Percentiles rank a stretch among this genome's conserved stretches.
Conservation (phyloP, 129 eudicot species). For the Flaveria robusta region DNA sequence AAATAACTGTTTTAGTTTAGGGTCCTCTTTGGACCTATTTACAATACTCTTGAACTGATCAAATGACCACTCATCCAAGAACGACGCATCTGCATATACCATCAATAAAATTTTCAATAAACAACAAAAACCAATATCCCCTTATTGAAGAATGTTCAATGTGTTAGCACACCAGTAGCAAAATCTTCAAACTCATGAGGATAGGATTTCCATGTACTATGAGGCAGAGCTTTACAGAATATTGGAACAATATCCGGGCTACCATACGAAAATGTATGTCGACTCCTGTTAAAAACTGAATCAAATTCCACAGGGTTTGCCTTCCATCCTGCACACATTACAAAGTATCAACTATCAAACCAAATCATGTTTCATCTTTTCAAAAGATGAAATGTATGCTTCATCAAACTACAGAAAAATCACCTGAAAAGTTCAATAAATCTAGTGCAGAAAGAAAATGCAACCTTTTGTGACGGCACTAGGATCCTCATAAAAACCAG, state of each 20-base stretch:
- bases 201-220: conserved; percentile 92
- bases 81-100: conserved; percentile 84
- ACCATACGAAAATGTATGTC: conserved; percentile 85
- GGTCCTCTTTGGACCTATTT: conserved; percentile 77
- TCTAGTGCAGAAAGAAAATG: conserved; percentile 22
- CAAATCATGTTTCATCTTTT: background rate
- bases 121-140: conserved; percentile 3
- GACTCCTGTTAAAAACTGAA: conserved; percentile 90
- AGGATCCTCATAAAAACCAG: conserved; percentile 98
- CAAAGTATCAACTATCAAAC: background rate
- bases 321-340: conserved; percentile 77
- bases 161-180: conserved; percentile 71
- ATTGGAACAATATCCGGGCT: conserved; percentile 98
- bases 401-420: background rate
- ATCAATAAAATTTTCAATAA: conserved; percentile 19
- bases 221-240: conserved; percentile 88
- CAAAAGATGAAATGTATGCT: background rate
- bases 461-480: conserved; percentile 98
- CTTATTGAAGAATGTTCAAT: background rate
- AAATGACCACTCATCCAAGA: conserved; percentile 98
- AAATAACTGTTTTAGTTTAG: conserved; percentile 58
- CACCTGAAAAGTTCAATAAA: conserved; percentile 7
- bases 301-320: conserved; percentile 99
- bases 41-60: conserved; percentile 90
- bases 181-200: conserved; percentile 98